Evolutionary conservation across 768 basidiomycete genomes (phyloP).

Genomic region (Baorangia bicolor): DNA sequence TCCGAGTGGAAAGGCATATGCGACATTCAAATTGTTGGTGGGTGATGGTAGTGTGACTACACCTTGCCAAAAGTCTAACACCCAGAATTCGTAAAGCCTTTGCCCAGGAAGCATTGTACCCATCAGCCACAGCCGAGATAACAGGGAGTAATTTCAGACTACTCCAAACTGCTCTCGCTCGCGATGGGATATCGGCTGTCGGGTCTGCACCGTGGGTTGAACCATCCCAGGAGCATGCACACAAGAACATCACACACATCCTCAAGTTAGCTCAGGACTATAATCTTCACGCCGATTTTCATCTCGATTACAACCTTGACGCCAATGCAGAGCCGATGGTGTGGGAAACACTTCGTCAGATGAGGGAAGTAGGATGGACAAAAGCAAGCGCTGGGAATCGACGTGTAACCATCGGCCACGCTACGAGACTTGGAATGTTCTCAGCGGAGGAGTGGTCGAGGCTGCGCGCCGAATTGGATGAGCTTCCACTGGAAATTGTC

Average conservation of each 20-base stretch:
- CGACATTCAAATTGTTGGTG: constrained; percentile 59
- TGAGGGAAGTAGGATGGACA: constrained; percentile 32
- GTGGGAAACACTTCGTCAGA: constrained; percentile 49
- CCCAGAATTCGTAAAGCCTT: constrained; percentile 41
- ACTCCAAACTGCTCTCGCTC: constrained; percentile 41
- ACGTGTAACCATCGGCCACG: constrained; percentile 57
- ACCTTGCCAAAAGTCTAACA: not conserved
- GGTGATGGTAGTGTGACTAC: not conserved
- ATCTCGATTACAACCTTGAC: constrained; percentile 68
- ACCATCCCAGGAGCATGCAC: constrained; percentile 44
- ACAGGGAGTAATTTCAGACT: constrained; percentile 47
- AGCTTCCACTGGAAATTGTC: constrained; percentile 52
- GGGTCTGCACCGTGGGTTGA: constrained; percentile 71
- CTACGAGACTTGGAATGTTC: constrained; percentile 57
- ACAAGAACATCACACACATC: constrained; percentile 52
- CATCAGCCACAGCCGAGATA: constrained; percentile 29
- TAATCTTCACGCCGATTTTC: constrained; percentile 56
- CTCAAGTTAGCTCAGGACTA: constrained; percentile 43
- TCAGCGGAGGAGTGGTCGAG: constrained; percentile 44
- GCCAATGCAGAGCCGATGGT: constrained; percentile 49
- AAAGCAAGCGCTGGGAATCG: constrained; percentile 28
- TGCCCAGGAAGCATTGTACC: constrained; percentile 59
- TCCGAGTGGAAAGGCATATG: constrained; percentile 45
- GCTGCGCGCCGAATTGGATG: constrained; percentile 36
- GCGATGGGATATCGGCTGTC: constrained; percentile 46